Conservation (phyloP, 176 grass and related monocot species). For the Phoenix roebelenii region DNA sequence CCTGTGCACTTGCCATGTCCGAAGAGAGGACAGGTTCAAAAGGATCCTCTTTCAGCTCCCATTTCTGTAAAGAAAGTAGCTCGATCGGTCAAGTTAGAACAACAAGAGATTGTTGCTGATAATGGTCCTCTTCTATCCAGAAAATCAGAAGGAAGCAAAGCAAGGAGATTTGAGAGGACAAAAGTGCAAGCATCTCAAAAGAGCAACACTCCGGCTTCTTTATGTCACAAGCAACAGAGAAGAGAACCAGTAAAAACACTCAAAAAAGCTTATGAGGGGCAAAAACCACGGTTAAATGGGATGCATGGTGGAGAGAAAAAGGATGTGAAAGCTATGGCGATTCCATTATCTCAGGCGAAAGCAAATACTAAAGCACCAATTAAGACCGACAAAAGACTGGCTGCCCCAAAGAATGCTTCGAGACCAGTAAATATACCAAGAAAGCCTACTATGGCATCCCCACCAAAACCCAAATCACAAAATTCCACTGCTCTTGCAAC, state of each 20-base stretch:
- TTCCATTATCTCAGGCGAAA: constrained; percentile 11
- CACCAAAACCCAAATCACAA: constrained; percentile 6
- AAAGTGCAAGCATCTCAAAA: constrained; percentile 17
- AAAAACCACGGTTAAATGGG: constrained; percentile 20
- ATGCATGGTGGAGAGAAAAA: constrained; percentile 33
- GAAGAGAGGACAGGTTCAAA: neutral
- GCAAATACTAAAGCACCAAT: constrained; percentile 3
- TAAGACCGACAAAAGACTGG: constrained; percentile 22
- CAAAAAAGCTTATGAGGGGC: constrained; percentile 25
- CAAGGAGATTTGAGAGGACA: constrained; percentile 13
- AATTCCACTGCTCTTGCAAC: constrained; percentile 23
- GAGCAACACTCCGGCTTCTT: constrained; percentile 17
- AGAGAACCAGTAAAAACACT: constrained; percentile 9
- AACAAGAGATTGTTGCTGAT: constrained; percentile 14
- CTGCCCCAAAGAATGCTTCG: constrained; percentile 30
- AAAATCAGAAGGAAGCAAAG: constrained; percentile 6
- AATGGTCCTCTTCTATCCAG: neutral
- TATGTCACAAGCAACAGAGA: constrained; percentile 14
- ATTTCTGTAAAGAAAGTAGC: constrained; percentile 2
- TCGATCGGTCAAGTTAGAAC: constrained; percentile 20
- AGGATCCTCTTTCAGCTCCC: constrained; percentile 9
- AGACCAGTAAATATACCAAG: neutral
- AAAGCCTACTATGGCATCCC: neutral
- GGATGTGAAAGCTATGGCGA: constrained; percentile 21
- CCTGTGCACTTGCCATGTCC: constrained; percentile 12